Evolutionary conservation across 1,284 basidiomycete genomes (phyloP), one percentile per base, ranked within the genome.

Genomic region (Ganoderma sinense): DNA sequence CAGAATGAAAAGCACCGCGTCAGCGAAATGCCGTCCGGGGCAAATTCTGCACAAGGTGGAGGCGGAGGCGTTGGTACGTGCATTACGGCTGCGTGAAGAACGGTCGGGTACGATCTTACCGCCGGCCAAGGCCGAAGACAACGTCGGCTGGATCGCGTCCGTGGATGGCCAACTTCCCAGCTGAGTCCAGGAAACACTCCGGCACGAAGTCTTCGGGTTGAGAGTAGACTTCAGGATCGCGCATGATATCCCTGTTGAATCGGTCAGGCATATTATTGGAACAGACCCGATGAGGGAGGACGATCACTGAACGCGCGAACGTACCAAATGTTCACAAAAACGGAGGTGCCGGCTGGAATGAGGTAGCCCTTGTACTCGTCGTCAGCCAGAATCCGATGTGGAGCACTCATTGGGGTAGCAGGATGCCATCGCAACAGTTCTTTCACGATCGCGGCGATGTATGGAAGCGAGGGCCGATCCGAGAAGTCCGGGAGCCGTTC

Each of bases 371-470:
- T 60, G 56, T 68, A 71, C 5, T 66, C 66, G 53, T 72, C 71
- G 45, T 73, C 73, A 20, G 59, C 68, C 4, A 69, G 31, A 1
- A 66, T 64, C 13, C 67, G 43, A 36, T 73, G 73, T 11, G 65
- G 66, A 13, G 70, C 63, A 0, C 72, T 76, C 26, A 76, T 66
- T 0, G 74, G 75, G 2, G 65, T 67, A 7, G 74, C 70, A 39
- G 66, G 61, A 39, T 71, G 67, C 81, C 81, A 82, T 13, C 81
- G 72, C 20, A 82, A 20, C 1, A 78, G 71, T 67, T 84, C 82
- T 56, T 80, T 77, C 7, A 81, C 70, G 13, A 80, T 65, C 1
- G 78, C 80, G 14, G 70, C 67, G 8, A 81, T 67, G 67, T 81
- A 82, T 0, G 79, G 78, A 23, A 83, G 69, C 7, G 66, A 63